phyloP scores from a whole-genome alignment of 257 asterid species.

The Thymus mandschuricus region DNA sequence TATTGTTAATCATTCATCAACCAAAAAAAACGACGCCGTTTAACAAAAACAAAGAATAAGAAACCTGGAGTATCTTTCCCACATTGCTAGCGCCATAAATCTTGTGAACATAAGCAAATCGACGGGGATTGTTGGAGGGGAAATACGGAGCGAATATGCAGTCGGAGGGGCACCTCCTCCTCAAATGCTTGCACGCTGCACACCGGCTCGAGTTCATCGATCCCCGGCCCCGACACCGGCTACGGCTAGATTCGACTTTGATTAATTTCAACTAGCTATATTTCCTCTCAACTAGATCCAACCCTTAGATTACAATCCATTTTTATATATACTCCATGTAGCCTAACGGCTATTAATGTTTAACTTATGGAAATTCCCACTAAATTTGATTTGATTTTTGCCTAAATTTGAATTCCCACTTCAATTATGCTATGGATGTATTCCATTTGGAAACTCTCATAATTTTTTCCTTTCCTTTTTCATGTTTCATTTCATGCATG shows the following conservation, averaged over 20 bases:
- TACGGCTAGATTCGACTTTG: too few relatives aligned
- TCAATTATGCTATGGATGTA: too few relatives aligned
- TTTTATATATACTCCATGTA: neutral
- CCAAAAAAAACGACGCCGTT: too few relatives aligned
- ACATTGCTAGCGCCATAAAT: constrained; percentile 79
- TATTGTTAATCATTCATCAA: too few relatives aligned
- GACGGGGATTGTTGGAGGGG: constrained; percentile 63
- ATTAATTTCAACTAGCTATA: too few relatives aligned
- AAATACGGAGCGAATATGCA: constrained; percentile 75
- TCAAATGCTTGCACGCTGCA: constrained; percentile 79
- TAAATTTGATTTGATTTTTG: too few relatives aligned
- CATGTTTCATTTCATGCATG: too few relatives aligned
- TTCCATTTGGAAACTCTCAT: too few relatives aligned
- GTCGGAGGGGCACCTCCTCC: constrained; percentile 67
- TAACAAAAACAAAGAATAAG: neutral
- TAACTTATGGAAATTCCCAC: neutral
- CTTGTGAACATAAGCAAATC: constrained; percentile 64
- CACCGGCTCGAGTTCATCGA: constrained; percentile 56
- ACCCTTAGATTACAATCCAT: neutral
- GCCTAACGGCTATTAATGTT: constrained; percentile 11
- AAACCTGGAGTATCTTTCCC: constrained; percentile 60
- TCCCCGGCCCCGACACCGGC: too few relatives aligned
- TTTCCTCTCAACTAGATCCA: constrained; percentile 9
- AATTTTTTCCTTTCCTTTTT: too few relatives aligned
- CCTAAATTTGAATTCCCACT: too few relatives aligned